Percentiles rank a stretch among this genome's conserved stretches.
Evolutionary conservation across 2,329 filamentous ascomycete species (phyloP).

Genomic region (Talaromyces pinophilus): DNA sequence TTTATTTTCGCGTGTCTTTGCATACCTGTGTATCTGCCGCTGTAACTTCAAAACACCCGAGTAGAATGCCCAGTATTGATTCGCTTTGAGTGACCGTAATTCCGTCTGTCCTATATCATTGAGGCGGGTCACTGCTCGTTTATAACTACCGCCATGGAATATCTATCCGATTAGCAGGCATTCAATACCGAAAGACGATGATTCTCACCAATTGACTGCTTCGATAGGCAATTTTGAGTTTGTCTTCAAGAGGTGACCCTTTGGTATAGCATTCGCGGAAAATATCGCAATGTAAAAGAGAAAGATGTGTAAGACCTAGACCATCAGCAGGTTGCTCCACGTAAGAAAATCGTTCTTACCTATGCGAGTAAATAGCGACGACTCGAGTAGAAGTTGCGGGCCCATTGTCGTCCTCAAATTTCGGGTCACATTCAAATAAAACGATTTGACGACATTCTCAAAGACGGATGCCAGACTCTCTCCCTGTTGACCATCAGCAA

Average conservation of each 20-base stretch:
- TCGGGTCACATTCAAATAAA: slow-evolving; percentile 76
- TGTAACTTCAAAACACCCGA: slow-evolving; percentile 46
- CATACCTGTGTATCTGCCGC: slow-evolving; percentile 46
- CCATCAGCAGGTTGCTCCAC: slow-evolving; percentile 29
- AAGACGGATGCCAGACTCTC: slow-evolving; percentile 63
- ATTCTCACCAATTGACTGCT: slow-evolving; percentile 62
- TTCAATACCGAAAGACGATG: no score
- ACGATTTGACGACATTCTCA: slow-evolving; percentile 79
- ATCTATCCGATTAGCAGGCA: slow-evolving; percentile 40
- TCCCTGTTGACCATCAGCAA: slow-evolving; percentile 44
- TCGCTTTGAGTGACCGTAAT: slow-evolving; percentile 72
- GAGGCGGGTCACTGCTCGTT: slow-evolving; percentile 64
- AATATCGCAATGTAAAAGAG: slow-evolving; percentile 64
- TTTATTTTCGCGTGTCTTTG: not conserved
- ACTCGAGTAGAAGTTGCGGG: slow-evolving; percentile 69
- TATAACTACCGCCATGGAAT: slow-evolving; percentile 68
- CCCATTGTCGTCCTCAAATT: slow-evolving; percentile 73
- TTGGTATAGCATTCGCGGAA: slow-evolving; percentile 72
- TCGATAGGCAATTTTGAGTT: slow-evolving; percentile 71
- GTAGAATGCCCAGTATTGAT: slow-evolving; percentile 57
- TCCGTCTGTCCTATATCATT: slow-evolving; percentile 62
- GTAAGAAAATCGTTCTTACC: slow-evolving; percentile 47
- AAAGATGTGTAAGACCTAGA: slow-evolving; percentile 55
- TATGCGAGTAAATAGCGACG: slow-evolving; percentile 73
- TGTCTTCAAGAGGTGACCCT: slow-evolving; percentile 71